Percentiles rank a stretch among this genome's conserved stretches.
These are phyloP conservation scores for Monascus ruber DNA, from an alignment of 2,329 filamentous ascomycete genomes.

Conservation along the genomic window DNA sequence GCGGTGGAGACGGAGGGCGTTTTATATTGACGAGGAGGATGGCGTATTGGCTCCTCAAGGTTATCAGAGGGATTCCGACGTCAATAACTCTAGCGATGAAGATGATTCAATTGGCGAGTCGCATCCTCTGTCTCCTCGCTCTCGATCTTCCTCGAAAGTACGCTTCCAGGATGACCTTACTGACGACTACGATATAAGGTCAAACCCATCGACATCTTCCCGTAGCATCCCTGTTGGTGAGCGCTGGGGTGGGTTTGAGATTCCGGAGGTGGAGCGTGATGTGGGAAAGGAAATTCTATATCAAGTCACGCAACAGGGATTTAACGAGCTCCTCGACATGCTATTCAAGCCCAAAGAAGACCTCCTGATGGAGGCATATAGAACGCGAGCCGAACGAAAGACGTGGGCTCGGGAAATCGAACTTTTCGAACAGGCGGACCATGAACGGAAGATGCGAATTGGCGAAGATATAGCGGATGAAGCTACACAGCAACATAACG, in stretches of 20 bases:
- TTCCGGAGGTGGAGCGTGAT: constrained; percentile 69
- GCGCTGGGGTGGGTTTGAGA: constrained; percentile 65
- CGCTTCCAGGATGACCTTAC: constrained; percentile 60
- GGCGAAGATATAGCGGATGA: constrained; percentile 15
- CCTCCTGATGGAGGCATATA: constrained; percentile 55
- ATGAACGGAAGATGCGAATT: too few species aligned
- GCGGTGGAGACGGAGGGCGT: constrained; percentile 64
- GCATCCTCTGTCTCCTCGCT: constrained; percentile 41
- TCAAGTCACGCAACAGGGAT: constrained; percentile 79
- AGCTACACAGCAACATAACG: constrained; percentile 11
- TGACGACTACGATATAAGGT: constrained; percentile 57
- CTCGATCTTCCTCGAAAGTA: constrained; percentile 67
- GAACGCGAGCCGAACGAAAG: constrained; percentile 51
- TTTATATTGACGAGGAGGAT: constrained; percentile 79
- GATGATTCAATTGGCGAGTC: constrained; percentile 41
- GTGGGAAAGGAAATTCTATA: constrained; percentile 82
- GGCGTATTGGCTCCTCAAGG: constrained; percentile 54
- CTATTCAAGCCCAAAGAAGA: constrained; percentile 77
- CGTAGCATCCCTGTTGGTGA: constrained; percentile 54
- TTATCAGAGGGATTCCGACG: constrained; percentile 38
- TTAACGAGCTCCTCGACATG: constrained; percentile 82
- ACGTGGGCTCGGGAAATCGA: constrained; percentile 37
- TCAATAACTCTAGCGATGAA: constrained; percentile 37
- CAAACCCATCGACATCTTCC: constrained; percentile 63
- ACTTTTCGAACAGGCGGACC: constrained; percentile 12